Percentiles rank a stretch among this genome's conserved stretches.
These are phyloP conservation scores for Penicillium concentricum DNA, from an alignment of 2,329 filamentous ascomycete species.

Conservation along the genomic window DNA sequence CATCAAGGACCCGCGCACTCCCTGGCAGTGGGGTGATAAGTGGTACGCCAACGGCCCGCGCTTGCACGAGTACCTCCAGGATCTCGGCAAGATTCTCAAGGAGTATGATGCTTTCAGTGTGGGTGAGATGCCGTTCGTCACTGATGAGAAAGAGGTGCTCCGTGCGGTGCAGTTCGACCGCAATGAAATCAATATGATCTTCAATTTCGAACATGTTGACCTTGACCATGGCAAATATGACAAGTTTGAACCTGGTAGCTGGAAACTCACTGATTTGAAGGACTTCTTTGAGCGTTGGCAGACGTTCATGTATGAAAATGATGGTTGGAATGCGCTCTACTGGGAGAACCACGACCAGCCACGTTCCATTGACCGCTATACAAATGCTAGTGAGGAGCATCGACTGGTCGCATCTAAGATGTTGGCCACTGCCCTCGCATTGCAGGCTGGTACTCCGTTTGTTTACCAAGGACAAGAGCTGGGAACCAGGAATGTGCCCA, in stretches of 20 bases:
- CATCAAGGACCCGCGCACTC: constrained; percentile 27
- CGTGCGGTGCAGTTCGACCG: constrained; percentile 56
- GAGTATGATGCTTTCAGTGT: constrained; percentile 61
- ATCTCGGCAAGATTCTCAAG: constrained; percentile 53
- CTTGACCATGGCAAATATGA: constrained; percentile 54
- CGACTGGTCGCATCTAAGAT: constrained; percentile 58
- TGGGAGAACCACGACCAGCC: constrained; percentile 67
- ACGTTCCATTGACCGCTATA: constrained; percentile 59
- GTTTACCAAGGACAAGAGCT: constrained; percentile 71
- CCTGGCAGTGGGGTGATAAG: constrained; percentile 38
- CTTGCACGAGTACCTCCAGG: constrained; percentile 58
- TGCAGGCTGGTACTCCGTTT: constrained; percentile 63
- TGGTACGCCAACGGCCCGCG: constrained; percentile 58
- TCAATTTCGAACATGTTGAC: constrained; percentile 69
- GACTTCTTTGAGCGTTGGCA: constrained; percentile 58
- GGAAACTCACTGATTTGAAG: constrained; percentile 55
- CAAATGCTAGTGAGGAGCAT: constrained; percentile 51
- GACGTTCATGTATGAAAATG: constrained; percentile 56
- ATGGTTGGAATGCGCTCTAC: constrained; percentile 65
- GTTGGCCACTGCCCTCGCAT: constrained; percentile 56
- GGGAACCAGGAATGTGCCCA: constrained; percentile 64
- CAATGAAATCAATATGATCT: constrained; percentile 68
- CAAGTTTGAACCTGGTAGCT: constrained; percentile 50
- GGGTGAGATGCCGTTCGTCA: constrained; percentile 59
- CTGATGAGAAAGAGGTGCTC: constrained; percentile 51